Evolutionary conservation across 1,284 basidiomycete genomes (phyloP), one percentile per base, ranked within the genome.

Genomic region (Ceraceosorus guamensis): DNA sequence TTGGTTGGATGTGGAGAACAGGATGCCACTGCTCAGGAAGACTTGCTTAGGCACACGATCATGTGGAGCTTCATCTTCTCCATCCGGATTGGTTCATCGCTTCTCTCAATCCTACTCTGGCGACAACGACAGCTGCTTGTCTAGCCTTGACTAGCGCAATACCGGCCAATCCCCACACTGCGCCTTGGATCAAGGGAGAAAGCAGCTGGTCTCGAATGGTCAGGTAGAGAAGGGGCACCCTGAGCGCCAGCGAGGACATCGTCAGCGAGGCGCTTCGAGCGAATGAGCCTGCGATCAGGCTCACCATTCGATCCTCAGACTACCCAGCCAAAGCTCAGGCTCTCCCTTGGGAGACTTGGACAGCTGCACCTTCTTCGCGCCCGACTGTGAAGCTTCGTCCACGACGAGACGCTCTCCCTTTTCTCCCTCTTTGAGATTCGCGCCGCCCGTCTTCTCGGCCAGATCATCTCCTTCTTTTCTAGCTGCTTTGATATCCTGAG

Each of bases 171-270:
- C 66, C 70, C 64, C 66, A 71, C 4, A 66, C 50, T 0, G 66
- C 66, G 7, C 70, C 70, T 37, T 71, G 70, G 5, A 71, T 41
- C 10, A 71, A 46, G 1, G 70, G 70, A 16, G 68, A 70, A 24
- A 71, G 50, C 24, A 71, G 32, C 56, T 71, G 70, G 51, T 71
- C 70, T 6, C 70, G 57, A 0, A 71, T 45, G 13, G 70, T 71
- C n/a, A 71, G 57, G 49, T 64, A 68, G 0, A 71, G 50, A 10
- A 71, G 61, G 6, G 70, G 64, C 6, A 59, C 56, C 69, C 69
- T 71, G 60, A 5, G 30, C 30, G 33, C 41, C 10, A 41, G 37
- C 37, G n/a, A 8, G 37, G 37, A 8, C 37, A 41, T 41, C 37
- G 37, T n/a, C 8, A 41, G 37, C 37, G 8, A 41, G 37, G n/a